Base-by-base conservation (phyloP, 768 basidiomycete genomes). In the Leccinum subgranulosum region DNA sequence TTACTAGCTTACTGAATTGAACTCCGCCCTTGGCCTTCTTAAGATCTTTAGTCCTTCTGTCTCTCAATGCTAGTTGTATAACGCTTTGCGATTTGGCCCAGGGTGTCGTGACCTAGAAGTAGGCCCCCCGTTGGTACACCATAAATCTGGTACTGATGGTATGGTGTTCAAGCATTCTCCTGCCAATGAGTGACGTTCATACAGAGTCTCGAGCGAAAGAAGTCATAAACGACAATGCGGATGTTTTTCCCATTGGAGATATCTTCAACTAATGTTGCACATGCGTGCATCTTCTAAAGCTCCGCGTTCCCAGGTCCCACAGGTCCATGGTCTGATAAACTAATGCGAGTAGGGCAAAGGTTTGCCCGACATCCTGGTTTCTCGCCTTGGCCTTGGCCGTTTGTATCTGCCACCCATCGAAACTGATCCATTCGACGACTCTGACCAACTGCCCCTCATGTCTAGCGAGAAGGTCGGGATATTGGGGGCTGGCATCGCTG, bases 401-500 rank as follows among this genome's bases (percentile, higher is more conserved):
- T 6, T 9, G 17, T n/a, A n/a, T 8, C 17, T 39, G n/a, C 17
- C 17, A n/a, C 15, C 36, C 36, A 17, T 36, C 12, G 17, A 39
- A 17, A 17, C 36, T 1, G 25, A 23, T 31, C 34, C 45, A 11
- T 25, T 29, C 11, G 36, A 34, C 29, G 4, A 19, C n/a, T 36
- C 27, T 9, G 33, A 31, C 9, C 25, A 29, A 21, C 28, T 41
- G 14, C 36, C 11, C 21, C 19, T 21, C 21, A 19, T 45, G 19
- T 21, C 10, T 19, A 23, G 14, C 0, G 1, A 56, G 6, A 68
- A 55, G 46, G 61, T 67, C 19, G 64, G 66, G 10, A 63, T 68
- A 33, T 31, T 68, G 3, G 66, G 64, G 1, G 66, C 64, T 53
- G 67, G 67, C 1, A 53, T 61, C 31, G 67, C 57, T 39, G 39